Percentiles rank a stretch among this genome's conserved stretches.
Evolutionary conservation across 768 basidiomycete genomes (phyloP).

Genomic region (Panaeolus cyanescens): DNA sequence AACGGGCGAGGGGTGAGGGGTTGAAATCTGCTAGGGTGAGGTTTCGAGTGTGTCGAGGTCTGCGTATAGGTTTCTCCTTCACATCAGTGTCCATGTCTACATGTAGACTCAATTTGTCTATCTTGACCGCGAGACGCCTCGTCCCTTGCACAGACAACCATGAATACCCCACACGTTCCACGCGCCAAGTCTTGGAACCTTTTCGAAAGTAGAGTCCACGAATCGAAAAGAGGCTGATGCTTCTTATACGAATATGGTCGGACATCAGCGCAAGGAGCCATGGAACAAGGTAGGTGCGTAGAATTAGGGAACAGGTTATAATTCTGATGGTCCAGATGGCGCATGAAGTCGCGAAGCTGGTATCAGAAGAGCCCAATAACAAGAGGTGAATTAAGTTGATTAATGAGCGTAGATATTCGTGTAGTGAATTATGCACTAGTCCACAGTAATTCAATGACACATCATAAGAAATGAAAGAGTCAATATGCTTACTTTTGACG

Average conservation of each 20-base stretch:
- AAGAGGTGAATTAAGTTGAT: slow-evolving; percentile 20
- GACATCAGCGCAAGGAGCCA: slow-evolving; percentile 62
- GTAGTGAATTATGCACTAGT: neutral
- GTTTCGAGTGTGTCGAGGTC: slow-evolving; percentile 36
- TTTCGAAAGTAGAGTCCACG: slow-evolving; percentile 71
- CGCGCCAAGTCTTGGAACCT: slow-evolving; percentile 52
- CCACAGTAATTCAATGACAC: neutral
- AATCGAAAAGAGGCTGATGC: slow-evolving; percentile 76
- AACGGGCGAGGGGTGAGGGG: slow-evolving; percentile 44
- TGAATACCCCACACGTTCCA: slow-evolving; percentile 74
- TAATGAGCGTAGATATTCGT: slow-evolving; percentile 13
- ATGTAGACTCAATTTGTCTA: slow-evolving; percentile 57
- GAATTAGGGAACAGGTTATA: slow-evolving; percentile 54
- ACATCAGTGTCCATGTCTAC: slow-evolving; percentile 38
- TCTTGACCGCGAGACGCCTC: slow-evolving; percentile 60
- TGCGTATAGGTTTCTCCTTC: slow-evolving; percentile 25
- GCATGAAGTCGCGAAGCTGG: slow-evolving; percentile 40
- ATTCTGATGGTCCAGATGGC: slow-evolving; percentile 54
- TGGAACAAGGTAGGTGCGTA: slow-evolving; percentile 69
- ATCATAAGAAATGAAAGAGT: neutral
- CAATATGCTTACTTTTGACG: neutral
- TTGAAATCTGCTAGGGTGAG: slow-evolving; percentile 50
- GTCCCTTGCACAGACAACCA: slow-evolving; percentile 49
- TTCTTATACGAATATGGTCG: slow-evolving; percentile 67
- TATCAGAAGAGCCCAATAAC: slow-evolving; percentile 30